Evolutionary conservation across 129 eudicot genomes (phyloP), one percentile per base, ranked within the genome.

Genomic region (Solidago caesia): DNA sequence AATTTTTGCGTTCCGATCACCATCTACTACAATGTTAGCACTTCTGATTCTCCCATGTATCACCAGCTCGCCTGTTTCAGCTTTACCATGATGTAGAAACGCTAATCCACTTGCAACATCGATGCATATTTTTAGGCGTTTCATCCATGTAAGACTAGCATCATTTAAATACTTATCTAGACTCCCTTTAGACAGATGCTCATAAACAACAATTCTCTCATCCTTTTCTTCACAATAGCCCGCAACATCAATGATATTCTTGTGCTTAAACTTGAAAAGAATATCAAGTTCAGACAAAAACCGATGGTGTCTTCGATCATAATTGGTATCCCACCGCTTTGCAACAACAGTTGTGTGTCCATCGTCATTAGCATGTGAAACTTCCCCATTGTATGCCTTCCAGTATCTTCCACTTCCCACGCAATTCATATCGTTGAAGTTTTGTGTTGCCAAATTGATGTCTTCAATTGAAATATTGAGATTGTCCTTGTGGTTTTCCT

Each of bases 291-390:
- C 64, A 2, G 3, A 15, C 64, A 9, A 58, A 25, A 58, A 58
- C 21, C 21, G 64, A 21, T 58, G 9, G 4, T 58, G 41, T 21
- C 64, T 29, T 16, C 21, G 11, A 58, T 4, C 41, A 25, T 27
- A 58, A 41, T 58, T 58, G 59, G 7, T 53, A 25, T 58, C 64
- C 39, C 41, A 58, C 64, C 64, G 41, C 64, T 58, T 58, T 58
- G 11, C 64, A 58, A 58, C 5, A 58, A 58, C 8, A 4, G 1
- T 5, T 21, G 41, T 58, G 21, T 10, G 8, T 58, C 64, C 39
- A 58, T 21, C 21, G n/a, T 10, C 14, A 58, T 58, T 8, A 16
- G 29, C 11, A 6, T 58, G 64, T 7, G 11, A 8, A 58, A 58
- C 41, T 58, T 58, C 6, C n/a, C 64, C 64, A 2, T 25, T 10